phyloP scores from a whole-genome alignment of 371 early-diverging fungal genomes.

The Rhizopus microsporus region DNA sequence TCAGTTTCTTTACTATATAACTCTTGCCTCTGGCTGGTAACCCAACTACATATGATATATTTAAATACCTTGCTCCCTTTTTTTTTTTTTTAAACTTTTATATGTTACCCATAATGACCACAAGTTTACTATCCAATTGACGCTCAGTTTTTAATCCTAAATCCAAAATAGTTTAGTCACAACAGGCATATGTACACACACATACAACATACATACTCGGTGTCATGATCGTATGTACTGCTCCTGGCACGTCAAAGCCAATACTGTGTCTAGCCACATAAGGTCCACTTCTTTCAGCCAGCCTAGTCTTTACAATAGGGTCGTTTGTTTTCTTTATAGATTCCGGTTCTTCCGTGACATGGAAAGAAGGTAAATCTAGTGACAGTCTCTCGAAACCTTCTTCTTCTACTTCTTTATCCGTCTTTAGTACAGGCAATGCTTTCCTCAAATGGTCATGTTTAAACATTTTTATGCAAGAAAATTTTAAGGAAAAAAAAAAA shows the following conservation, averaged over 20 bases:
- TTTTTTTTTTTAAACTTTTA: not conserved
- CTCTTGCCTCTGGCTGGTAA: constrained; percentile 89
- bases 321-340: not conserved
- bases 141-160: constrained; percentile 26
- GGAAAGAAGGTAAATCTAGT: constrained; percentile 11
- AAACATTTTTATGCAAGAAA: not conserved
- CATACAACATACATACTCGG: constrained; percentile 18
- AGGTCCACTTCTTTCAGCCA: not conserved
- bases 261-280: constrained; percentile 19
- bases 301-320: not conserved
- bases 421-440: constrained; percentile 28
- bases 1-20: constrained; percentile 86
- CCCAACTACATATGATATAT: constrained; percentile 56
- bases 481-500: constrained; percentile 2
- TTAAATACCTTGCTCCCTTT: not conserved
- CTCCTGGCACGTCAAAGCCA: constrained; percentile 38
- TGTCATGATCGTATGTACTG: constrained; percentile 33
- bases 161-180: not conserved
- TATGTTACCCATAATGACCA: constrained; percentile 65
- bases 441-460: constrained; percentile 1
- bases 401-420: constrained; percentile 28
- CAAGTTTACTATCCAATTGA: constrained; percentile 54
- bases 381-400: constrained; percentile 22
- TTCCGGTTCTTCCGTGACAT: constrained; percentile 18
- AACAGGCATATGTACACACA: not conserved